Base-by-base conservation (phyloP, 306 rosid species). In the Senna siamea region DNA sequence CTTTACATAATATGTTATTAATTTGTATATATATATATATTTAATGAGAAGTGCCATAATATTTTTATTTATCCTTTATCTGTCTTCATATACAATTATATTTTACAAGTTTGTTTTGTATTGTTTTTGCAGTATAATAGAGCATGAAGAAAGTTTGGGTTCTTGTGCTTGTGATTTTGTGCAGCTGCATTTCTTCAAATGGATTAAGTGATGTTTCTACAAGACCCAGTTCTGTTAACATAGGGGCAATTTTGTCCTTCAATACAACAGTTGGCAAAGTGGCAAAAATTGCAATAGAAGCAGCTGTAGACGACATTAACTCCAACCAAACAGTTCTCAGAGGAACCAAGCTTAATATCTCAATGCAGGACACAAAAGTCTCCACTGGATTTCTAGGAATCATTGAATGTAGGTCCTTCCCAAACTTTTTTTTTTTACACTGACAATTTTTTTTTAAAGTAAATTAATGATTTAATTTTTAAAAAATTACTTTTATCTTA, bases 301-400 rank as follows among this genome's bases (percentile, higher is more conserved):
- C 76, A 7, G 91, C 91, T 12, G 79, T 87, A 4, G 70, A 87
- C 22, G 91, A 84, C 17, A 82, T 87, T 7, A 87, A 87, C 66
- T 78, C 89, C 55, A 55, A 78, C 37, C n/a, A 77, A 9, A 10
- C 46, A 0, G 34, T 87, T 75, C 89, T 85, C 22, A 80, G 38
- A n/a, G 84, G 87, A 76, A 80, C 89, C 2, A 72, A 15, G 66
- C 84, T 87, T 56, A 55, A 72, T 30, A 64, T 87, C 4, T 73
- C 73, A 26, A 69, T 80, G 83, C 75, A 64, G 34, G 85, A 85
- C 66, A 78, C 84, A 15, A 69, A 78, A 63, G 1, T 57, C 14
- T 68, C 83, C 12, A 82, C 50, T 26, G 91, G 81, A 37, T 87
- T 87, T 64, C 82, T 79, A 0, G 89, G 91, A 62, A 87, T 85